Conservation (phyloP, 2,329 filamentous ascomycete species). For the Xylariaceae sp. region DNA sequence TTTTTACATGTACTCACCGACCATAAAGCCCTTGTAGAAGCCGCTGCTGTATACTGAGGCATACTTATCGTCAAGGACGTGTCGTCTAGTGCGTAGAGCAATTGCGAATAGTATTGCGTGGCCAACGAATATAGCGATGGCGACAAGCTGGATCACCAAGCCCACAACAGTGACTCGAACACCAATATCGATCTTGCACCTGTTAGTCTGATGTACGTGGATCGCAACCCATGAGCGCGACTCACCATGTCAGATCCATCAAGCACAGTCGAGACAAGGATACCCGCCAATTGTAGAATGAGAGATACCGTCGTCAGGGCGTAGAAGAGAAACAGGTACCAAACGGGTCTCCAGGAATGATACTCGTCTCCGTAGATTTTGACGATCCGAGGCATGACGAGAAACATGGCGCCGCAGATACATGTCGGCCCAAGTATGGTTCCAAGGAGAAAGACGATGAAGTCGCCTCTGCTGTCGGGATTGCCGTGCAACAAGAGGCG, state of each 20-base stretch:
- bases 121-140: constrained; percentile 35
- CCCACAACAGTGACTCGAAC: constrained; percentile 39
- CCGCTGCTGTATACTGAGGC: constrained; percentile 36
- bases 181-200: constrained; percentile 23
- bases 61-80: constrained; percentile 35
- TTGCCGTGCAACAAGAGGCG: constrained; percentile 37
- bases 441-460: constrained; percentile 42
- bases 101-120: constrained; percentile 37
- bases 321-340: constrained; percentile 24
- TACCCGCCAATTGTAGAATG: constrained; percentile 36
- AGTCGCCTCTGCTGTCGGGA: constrained; percentile 30
- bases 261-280: constrained; percentile 34
- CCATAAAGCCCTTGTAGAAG: constrained; percentile 39
- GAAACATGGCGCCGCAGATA: constrained; percentile 40
- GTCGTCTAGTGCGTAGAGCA: constrained; percentile 32
- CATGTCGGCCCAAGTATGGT: constrained; percentile 44
- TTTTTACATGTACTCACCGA: constrained; percentile 32
- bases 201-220: constrained; percentile 4
- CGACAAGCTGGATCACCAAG: constrained; percentile 38
- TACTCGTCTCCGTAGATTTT: constrained; percentile 42
- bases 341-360: constrained; percentile 30
- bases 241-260: constrained; percentile 32
- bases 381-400: constrained; percentile 42
- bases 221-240: background rate
- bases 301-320: constrained; percentile 17